Evolutionary conservation across 805 yeast species (phyloP), one percentile per base, ranked within the genome.

Genomic region (Yamadazyma insecticola): DNA sequence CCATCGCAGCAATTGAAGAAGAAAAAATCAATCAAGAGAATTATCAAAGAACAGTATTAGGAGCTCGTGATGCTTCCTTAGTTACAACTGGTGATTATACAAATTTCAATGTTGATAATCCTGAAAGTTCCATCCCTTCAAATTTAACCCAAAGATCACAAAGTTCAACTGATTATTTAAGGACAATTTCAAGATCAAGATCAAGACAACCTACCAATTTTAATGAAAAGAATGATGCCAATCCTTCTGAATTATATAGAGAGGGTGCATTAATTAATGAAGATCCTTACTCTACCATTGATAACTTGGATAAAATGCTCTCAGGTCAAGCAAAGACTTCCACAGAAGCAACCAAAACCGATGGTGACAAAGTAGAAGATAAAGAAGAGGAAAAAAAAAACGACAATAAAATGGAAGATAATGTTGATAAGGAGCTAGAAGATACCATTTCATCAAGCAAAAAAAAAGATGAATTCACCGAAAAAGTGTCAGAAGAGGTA

Each of bases 101-200:
- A 13, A 65, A 65, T 43, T 65, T 63, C 49, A 60, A 65, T 36
- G 70, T 57, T 3, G 72, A 65, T 37, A 40, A 40, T 11, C 45
- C 68, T 1, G 60, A 76, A 12, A 70, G 78, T 2, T 50, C 72
- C 20, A 61, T 73, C 35, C 81, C 78, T 46, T 60, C 81, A 40
- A 69, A 86, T 43, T 74, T 80, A 2, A 74, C 75, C 22, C 76
- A 81, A 1, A 62, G 81, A 48, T 33, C 40, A 10, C 18, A 29
- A 11, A 47, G 68, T 1, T 70, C 78, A 0, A 53, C 72, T 24
- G 63, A 74, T 37, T 81, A 78, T 48, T 60, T 81, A 41, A 70
- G 88, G 43, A 73, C 82, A 1, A 75, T 78, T 26, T 78, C 84
- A 1, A 63, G 83, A 51, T 76, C 83, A 1, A 63, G 83, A 46